Conservation (phyloP, 2,329 filamentous ascomycete genomes). For the Dendryphion nanum region DNA sequence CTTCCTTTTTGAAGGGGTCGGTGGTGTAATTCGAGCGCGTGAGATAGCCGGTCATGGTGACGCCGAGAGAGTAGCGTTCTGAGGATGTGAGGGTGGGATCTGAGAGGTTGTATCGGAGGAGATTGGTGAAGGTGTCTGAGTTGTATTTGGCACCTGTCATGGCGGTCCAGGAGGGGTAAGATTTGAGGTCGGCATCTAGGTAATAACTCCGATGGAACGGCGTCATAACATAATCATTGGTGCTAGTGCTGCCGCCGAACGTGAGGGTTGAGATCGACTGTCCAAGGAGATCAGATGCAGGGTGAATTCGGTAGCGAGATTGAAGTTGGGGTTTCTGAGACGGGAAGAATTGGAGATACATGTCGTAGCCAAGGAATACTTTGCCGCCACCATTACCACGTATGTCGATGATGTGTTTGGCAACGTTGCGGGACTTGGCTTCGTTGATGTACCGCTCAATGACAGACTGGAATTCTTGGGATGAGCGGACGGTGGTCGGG, state of each 20-base stretch:
- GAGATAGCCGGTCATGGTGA: conserved; percentile 30
- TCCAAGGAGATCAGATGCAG: conserved; percentile 29
- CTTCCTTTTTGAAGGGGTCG: conserved; percentile 37
- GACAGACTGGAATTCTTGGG: conserved; percentile 36
- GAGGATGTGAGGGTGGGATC: conserved; percentile 35
- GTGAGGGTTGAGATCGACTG: conserved; percentile 18
- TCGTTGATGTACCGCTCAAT: conserved; percentile 47
- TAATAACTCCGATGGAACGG: conserved; percentile 38
- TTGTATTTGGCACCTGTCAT: conserved; percentile 34
- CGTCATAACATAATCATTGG: conserved; percentile 24
- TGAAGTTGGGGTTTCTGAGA: conserved; percentile 42
- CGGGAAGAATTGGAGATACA: conserved; percentile 57
- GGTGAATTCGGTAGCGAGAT: conserved; percentile 47
- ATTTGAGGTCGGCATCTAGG: conserved; percentile 19
- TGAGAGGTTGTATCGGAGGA: conserved; percentile 41
- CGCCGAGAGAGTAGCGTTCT: conserved; percentile 21
- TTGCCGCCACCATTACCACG: conserved; percentile 60
- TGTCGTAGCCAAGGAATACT: conserved; percentile 40
- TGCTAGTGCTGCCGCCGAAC: conserved; percentile 10
- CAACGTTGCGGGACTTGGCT: conserved; percentile 50
- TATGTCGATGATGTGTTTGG: conserved; percentile 63
- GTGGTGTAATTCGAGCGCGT: conserved; percentile 23
- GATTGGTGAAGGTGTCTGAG: conserved; percentile 38
- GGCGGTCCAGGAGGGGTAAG: conserved; percentile 35
- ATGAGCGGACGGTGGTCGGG: conserved; percentile 16